Percentiles rank a stretch among this genome's conserved stretches.
phyloP scores from a whole-genome alignment of 1,139 yeast genomes.

The Scheffersomyces parashehatae region DNA sequence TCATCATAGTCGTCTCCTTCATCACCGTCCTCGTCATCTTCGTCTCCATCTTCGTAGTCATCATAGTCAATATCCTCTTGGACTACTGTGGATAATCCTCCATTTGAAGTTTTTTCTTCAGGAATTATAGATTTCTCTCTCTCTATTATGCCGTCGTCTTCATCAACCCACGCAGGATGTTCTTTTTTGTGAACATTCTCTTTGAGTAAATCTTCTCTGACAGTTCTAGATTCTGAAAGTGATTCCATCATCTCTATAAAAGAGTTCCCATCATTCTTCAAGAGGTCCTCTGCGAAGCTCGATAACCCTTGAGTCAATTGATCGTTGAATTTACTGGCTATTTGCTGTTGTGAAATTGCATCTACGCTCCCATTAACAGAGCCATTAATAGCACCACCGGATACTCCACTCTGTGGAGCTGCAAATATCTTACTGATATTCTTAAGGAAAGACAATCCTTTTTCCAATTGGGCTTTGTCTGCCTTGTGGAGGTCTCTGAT shows the following conservation, averaged over 20 bases:
- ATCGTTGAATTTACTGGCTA: constrained; percentile 14
- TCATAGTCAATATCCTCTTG: constrained; percentile 4
- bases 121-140: neutral
- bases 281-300: constrained; percentile 74
- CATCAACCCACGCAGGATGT: constrained; percentile 22
- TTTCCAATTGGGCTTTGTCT: constrained; percentile 29
- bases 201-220: constrained; percentile 42
- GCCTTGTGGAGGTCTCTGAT: constrained; percentile 29
- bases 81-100: constrained; percentile 1
- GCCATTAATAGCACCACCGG: constrained; percentile 5
- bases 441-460: constrained; percentile 28
- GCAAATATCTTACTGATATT: constrained; percentile 18
- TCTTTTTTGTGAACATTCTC: constrained; percentile 10
- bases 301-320: constrained; percentile 42
- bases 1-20: constrained; percentile 27
- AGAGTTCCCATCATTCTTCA: constrained; percentile 71
- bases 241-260: constrained; percentile 79
- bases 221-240: constrained; percentile 59
- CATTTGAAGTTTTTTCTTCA: neutral
- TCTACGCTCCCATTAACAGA: constrained; percentile 12
- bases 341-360: constrained; percentile 1
- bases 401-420: neutral
- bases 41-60: constrained; percentile 19
- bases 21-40: constrained; percentile 23
- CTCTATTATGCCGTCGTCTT: constrained; percentile 16